These are phyloP conservation scores for Esteya vermicola DNA, from an alignment of 2,329 filamentous ascomycete species.

Conservation along the genomic window DNA sequence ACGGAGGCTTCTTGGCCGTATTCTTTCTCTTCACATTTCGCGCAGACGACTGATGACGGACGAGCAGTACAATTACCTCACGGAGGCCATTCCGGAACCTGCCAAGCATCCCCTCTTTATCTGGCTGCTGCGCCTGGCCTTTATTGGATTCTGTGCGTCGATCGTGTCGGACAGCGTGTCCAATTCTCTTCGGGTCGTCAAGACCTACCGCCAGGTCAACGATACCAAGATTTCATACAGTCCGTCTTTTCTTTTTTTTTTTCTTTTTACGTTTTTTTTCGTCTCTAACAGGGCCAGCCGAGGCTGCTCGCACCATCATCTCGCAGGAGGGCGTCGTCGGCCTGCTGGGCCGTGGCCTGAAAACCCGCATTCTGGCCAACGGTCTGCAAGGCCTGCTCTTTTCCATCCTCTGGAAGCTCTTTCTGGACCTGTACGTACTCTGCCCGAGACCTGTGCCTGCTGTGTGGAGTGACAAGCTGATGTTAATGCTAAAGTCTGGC, in stretches of 20 bases:
- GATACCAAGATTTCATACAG: constrained; percentile 30
- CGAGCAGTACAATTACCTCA: constrained; percentile 27
- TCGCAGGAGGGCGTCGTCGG: constrained; percentile 25
- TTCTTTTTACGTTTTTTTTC: background rate
- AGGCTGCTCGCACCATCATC: constrained; percentile 26
- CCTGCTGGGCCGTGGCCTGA: constrained; percentile 29
- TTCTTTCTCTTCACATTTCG: constrained; percentile 4
- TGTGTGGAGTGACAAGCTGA: too few species aligned
- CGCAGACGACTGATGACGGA: background rate
- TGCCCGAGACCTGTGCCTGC: too few species aligned
- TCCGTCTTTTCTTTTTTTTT: constrained; percentile 12
- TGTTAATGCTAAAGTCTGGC: too few species aligned
- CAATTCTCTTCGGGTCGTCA: constrained; percentile 31
- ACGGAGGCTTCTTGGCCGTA: background rate
- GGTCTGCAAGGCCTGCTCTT: constrained; percentile 31
- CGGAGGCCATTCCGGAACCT: constrained; percentile 23
- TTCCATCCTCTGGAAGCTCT: constrained; percentile 33
- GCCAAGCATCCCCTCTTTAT: constrained; percentile 22
- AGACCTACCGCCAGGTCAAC: constrained; percentile 35
- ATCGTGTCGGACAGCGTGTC: constrained; percentile 30
- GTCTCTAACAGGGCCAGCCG: constrained; percentile 17
- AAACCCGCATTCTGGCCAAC: constrained; percentile 32
- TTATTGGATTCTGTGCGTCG: constrained; percentile 29
- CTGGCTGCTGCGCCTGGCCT: constrained; percentile 28
- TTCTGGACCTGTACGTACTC: constrained; percentile 28